Evolutionary conservation across 1,284 basidiomycete genomes (phyloP), one percentile per base, ranked within the genome.

Genomic region (Moesziomyces parantarcticus): DNA sequence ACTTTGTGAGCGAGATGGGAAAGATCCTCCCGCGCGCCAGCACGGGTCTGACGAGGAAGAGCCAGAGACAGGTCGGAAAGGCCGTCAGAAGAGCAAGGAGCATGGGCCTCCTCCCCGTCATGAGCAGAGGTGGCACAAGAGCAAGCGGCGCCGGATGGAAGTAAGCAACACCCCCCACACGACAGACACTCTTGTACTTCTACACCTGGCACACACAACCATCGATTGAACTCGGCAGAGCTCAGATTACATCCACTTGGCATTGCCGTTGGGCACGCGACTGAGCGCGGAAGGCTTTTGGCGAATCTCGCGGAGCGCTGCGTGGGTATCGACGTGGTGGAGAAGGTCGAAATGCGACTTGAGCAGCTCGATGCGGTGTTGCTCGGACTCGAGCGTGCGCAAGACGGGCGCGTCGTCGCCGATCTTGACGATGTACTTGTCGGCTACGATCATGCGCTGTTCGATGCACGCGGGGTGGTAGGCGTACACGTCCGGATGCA

Each of bases 71-170:
- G 68, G 80, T 97, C 5, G 92, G 90, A 47, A 95, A 95, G 85
- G 92, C 95, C 40, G 91, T 98, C 61, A 89, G 92, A 58, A 88
- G 96, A 58, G 92, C 96, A 54, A 92, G 92, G 85, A 92, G 91
- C 87, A 95, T 97, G 91, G 95, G 95, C 47, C 83, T 95, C 63
- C 89, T 97, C 66, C 91, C 92, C 2, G 75, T 81, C 3, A 66
- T 78, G 64, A 78, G 73, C 49, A 58, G 77, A 3, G 76, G 77
- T 21, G 76, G 77, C 1, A 42, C 67, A 3, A 41, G 66, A 41
- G 54, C 32, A 49, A 53, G 63, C 20, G 74, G 65, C 47, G 67
- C 72, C 14, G 72, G 72, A 0, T 70, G 66, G 72, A 70, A 70
- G 58, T 75, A 57, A 36, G 3, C 34, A 14, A 13, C 14, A 36